phyloP scores from a whole-genome alignment of 1,139 yeast genomes.

The Lodderomyces metapsilosis region DNA sequence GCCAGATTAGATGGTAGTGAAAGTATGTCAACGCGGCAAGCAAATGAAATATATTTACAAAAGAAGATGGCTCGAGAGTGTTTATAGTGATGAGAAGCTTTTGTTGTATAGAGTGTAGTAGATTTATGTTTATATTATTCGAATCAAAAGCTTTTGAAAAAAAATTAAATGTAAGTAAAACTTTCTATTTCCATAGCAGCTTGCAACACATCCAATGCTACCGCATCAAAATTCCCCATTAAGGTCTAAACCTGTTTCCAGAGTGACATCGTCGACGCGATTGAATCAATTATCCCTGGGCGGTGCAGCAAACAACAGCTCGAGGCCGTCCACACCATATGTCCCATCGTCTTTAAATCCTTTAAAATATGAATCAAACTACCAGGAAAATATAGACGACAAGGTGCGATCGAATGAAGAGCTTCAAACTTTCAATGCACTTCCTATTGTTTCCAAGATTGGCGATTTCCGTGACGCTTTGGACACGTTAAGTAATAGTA shows the following conservation, averaged over 20 bases:
- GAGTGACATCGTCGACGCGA: slow-evolving; percentile 34
- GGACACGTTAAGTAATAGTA: slow-evolving; percentile 23
- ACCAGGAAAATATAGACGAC: slow-evolving; percentile 20
- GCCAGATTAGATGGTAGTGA: slow-evolving; percentile 21
- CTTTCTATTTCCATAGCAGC: too few relatives aligned
- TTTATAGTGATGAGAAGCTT: background rate
- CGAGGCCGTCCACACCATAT: slow-evolving; percentile 28
- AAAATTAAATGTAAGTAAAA: too few relatives aligned
- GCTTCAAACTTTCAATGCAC: slow-evolving; percentile 25
- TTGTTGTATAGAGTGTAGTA: background rate
- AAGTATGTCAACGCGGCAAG: slow-evolving; percentile 15
- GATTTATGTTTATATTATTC: background rate
- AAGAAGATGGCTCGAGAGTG: slow-evolving; percentile 11
- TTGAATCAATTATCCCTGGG: slow-evolving; percentile 22
- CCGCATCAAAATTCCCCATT: slow-evolving; percentile 21
- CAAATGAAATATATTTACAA: slow-evolving; percentile 20
- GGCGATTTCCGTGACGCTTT: slow-evolving; percentile 17
- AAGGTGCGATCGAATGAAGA: slow-evolving; percentile 21
- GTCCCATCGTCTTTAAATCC: slow-evolving; percentile 43
- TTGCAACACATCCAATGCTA: too few relatives aligned
- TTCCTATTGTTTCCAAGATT: slow-evolving; percentile 27
- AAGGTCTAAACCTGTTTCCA: slow-evolving; percentile 32
- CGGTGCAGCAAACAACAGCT: background rate
- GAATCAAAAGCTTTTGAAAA: too few relatives aligned
- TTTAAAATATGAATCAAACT: slow-evolving; percentile 21